Evolutionary conservation across 2,329 filamentous ascomycete species (phyloP).

Genomic region (Aspergillus sergii): DNA sequence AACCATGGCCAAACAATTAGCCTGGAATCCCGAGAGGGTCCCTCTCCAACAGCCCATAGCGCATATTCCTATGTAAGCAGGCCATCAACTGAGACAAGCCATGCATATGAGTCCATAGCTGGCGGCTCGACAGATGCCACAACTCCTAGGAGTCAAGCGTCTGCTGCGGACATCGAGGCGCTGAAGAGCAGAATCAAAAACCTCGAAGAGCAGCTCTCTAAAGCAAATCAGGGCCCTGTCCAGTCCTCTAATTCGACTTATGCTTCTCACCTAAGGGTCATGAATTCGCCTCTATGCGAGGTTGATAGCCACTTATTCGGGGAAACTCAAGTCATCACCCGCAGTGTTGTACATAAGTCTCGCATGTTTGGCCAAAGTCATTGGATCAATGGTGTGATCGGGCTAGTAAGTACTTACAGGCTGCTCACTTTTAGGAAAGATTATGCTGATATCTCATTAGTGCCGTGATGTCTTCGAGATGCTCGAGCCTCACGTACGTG

Average conservation of each 20-base stretch:
- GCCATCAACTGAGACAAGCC: slow-evolving; percentile 12
- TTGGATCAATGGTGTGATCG: slow-evolving; percentile 54
- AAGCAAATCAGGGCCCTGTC: slow-evolving; percentile 21
- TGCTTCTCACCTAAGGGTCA: slow-evolving; percentile 40
- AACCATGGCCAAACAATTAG: slow-evolving; percentile 5
- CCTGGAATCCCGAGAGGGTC: background rate
- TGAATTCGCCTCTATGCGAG: slow-evolving; percentile 43
- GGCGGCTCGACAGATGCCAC: slow-evolving; percentile 21
- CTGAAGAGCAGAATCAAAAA: slow-evolving; percentile 46
- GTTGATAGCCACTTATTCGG: slow-evolving; percentile 38
- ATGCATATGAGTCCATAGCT: slow-evolving; percentile 12
- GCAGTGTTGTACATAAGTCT: slow-evolving; percentile 56
- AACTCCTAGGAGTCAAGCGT: slow-evolving; percentile 26
- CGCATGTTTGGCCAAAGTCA: slow-evolving; percentile 60
- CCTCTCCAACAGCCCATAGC: background rate
- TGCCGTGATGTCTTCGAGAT: slow-evolving; percentile 42
- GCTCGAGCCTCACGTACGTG: slow-evolving; percentile 46
- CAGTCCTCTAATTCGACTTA: slow-evolving; percentile 20
- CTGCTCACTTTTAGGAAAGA: background rate
- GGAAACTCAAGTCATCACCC: slow-evolving; percentile 37
- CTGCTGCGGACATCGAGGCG: slow-evolving; percentile 37
- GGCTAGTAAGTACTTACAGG: slow-evolving; percentile 41
- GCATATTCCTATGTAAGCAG: slow-evolving; percentile 7
- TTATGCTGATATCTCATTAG: slow-evolving; percentile 10
- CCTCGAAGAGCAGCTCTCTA: slow-evolving; percentile 49